Evolutionary conservation across 2,329 filamentous ascomycete species (phyloP).

Genomic region (Gnomoniopsis smithogilvyi): DNA sequence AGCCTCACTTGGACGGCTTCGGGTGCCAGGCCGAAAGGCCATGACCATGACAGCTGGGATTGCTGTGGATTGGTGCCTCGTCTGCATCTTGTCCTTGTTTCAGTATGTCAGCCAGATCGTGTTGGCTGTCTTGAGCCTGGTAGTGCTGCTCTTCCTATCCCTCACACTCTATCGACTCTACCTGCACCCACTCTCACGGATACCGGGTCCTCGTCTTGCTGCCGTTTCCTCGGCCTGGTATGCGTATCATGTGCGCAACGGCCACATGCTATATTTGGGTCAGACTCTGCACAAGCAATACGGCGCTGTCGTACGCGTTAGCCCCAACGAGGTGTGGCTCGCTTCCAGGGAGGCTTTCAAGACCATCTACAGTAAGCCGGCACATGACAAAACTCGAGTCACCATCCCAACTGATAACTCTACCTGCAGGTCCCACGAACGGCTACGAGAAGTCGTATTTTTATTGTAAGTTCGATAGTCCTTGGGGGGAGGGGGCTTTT

Average conservation of each 20-base stretch:
- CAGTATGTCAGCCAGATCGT: neutral
- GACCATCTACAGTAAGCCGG: constrained; percentile 43
- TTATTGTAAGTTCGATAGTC: constrained; percentile 37
- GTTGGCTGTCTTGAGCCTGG: neutral
- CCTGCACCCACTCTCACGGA: constrained; percentile 40
- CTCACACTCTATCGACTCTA: constrained; percentile 33
- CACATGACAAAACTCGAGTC: neutral
- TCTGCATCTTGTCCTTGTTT: neutral
- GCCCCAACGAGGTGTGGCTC: constrained; percentile 53
- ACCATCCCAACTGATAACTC: neutral
- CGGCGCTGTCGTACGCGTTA: constrained; percentile 49
- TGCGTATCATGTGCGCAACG: constrained; percentile 41
- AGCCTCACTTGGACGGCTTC: neutral
- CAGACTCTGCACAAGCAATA: constrained; percentile 43
- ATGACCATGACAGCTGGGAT: neutral
- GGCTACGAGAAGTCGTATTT: constrained; percentile 52
- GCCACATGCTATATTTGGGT: constrained; percentile 38
- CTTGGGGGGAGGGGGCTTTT: no score
- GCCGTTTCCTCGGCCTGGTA: constrained; percentile 47
- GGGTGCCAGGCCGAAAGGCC: neutral
- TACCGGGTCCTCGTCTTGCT: constrained; percentile 46
- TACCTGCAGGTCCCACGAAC: constrained; percentile 37
- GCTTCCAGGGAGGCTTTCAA: constrained; percentile 44
- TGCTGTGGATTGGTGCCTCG: neutral
- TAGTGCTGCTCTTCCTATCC: neutral